These are phyloP conservation scores for Kwoniella europaea DNA, from an alignment of 768 basidiomycete species.

Conservation along the genomic window DNA sequence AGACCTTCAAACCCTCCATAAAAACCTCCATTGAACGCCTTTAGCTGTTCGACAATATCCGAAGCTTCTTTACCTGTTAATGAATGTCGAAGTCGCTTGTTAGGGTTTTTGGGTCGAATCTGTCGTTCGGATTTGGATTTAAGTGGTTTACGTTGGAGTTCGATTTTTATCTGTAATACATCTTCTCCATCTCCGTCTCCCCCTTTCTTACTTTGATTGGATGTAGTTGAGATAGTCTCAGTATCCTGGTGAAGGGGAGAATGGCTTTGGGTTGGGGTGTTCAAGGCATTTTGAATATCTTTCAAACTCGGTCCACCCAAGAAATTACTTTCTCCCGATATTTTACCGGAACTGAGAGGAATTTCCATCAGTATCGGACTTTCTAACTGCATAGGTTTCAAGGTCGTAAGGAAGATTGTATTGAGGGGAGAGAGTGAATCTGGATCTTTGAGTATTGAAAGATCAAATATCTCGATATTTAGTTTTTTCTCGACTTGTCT, in stretches of 20 bases:
- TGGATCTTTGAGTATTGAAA: constrained; percentile 28
- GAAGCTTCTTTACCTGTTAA: constrained; percentile 33
- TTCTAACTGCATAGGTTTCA: constrained; percentile 30
- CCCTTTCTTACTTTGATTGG: neutral
- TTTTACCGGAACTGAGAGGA: constrained; percentile 19
- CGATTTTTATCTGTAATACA: constrained; percentile 13
- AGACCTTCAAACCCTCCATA: constrained; percentile 49
- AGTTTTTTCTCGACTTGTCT: constrained; percentile 39
- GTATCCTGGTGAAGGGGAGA: no score
- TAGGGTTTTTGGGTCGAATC: neutral
- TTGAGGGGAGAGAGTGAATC: constrained; percentile 14
- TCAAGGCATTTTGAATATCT: constrained; percentile 25
- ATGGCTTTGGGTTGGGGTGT: neutral
- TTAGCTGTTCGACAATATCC: constrained; percentile 33
- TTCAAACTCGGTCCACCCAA: constrained; percentile 36
- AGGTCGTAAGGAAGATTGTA: constrained; percentile 29
- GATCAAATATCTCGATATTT: constrained; percentile 25
- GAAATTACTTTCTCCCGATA: constrained; percentile 12
- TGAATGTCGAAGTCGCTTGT: constrained; percentile 9
- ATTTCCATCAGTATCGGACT: constrained; percentile 30
- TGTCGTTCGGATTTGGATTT: neutral
- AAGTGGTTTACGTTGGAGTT: constrained; percentile 9
- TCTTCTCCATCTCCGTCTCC: neutral
- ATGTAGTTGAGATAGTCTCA: neutral
- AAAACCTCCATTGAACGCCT: constrained; percentile 39